These are phyloP conservation scores for Xylaria telfairii DNA, from an alignment of 495 filamentous ascomycete species.

Conservation along the genomic window DNA sequence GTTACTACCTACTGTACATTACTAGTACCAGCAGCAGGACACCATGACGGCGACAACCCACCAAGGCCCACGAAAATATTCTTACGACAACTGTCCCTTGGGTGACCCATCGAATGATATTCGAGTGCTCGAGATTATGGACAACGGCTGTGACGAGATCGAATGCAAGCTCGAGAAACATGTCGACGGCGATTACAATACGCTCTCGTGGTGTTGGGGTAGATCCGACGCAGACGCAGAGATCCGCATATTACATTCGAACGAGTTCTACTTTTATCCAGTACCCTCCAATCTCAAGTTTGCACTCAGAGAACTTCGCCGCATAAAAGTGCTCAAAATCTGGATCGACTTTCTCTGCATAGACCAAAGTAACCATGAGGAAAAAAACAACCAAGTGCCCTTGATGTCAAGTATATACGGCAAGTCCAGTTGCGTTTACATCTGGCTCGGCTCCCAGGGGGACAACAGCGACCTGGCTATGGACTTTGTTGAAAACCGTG, in stretches of 20 bases:
- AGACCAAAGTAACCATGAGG: slow-evolving; percentile 18
- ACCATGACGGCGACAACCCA: not conserved
- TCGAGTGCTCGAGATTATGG: slow-evolving; percentile 23
- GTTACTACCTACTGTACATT: not conserved
- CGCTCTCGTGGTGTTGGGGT: slow-evolving; percentile 27
- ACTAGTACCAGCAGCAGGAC: not conserved
- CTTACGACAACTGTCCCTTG: slow-evolving; percentile 13
- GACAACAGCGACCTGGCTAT: too few relatives aligned
- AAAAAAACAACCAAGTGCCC: not conserved
- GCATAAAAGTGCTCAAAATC: slow-evolving; percentile 1
- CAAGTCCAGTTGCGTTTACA: too few relatives aligned
- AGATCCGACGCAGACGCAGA: not conserved
- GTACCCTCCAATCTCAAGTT: slow-evolving; percentile 19
- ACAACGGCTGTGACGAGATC: slow-evolving; percentile 14
- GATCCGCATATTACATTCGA: not conserved
- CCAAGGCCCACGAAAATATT: not conserved
- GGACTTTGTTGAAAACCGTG: too few relatives aligned
- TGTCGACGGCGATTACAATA: slow-evolving; percentile 9
- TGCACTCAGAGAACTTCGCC: slow-evolving; percentile 20
- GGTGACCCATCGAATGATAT: slow-evolving; percentile 23
- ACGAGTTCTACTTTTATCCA: slow-evolving; percentile 10
- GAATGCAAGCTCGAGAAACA: slow-evolving; percentile 18
- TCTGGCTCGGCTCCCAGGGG: too few relatives aligned
- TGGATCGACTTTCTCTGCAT: slow-evolving; percentile 28
- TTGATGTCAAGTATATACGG: too few relatives aligned